Evolutionary conservation across 306 rosid genomes (phyloP).

Genomic region (Begonia fuchsioides): DNA sequence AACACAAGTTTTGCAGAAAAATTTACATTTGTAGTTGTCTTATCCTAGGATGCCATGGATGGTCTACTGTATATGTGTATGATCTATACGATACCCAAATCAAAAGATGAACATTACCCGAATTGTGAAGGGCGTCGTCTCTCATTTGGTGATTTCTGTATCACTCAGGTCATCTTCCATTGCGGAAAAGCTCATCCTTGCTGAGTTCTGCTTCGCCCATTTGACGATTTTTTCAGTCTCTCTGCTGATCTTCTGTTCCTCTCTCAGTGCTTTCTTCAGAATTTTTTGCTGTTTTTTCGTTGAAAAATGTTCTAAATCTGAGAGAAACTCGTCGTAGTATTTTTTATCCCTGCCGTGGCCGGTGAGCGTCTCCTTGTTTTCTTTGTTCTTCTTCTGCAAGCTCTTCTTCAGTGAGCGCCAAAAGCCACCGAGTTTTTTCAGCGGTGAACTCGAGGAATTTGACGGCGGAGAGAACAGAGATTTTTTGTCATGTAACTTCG

Average conservation of each 20-base stretch:
- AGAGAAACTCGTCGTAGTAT: conserved; percentile 29
- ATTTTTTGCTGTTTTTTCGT: conserved; percentile 40
- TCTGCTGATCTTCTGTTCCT: conserved; percentile 52
- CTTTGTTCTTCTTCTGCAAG: conserved; percentile 24
- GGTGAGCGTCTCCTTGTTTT: conserved; percentile 9
- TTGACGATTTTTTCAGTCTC: conserved; percentile 73
- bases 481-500: conserved; percentile 1
- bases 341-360: conserved; percentile 23
- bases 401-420: conserved; percentile 71
- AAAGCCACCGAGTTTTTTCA: conserved; percentile 42
- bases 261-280: conserved; percentile 58
- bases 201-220: conserved; percentile 60
- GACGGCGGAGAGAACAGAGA: conserved; percentile 13
- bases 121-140: not conserved
- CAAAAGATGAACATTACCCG: too few relatives aligned
- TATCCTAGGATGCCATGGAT: too few relatives aligned
- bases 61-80: too few relatives aligned
- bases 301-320: conserved; percentile 41
- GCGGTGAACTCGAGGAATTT: conserved; percentile 39
- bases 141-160: conserved; percentile 8
- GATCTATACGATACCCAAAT: too few relatives aligned
- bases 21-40: too few relatives aligned
- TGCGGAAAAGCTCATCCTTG: conserved; percentile 29
- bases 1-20: too few relatives aligned
- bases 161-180: conserved; percentile 34